Conservation (phyloP, 805 yeast genomes). For the Lipomyces kockii region DNA sequence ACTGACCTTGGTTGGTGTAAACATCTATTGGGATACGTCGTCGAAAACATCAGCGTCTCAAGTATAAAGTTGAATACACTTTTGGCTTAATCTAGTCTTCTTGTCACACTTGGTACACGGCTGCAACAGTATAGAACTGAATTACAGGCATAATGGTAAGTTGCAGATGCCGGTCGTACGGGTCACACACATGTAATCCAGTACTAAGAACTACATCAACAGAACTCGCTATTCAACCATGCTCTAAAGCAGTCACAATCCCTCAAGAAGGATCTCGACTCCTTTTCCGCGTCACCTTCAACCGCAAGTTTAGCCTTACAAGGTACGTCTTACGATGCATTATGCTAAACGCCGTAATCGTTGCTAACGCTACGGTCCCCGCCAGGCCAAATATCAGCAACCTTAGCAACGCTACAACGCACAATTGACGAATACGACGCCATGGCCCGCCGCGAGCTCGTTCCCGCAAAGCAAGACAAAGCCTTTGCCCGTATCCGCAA, state of each 20-base stretch:
- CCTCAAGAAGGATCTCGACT: conserved; percentile 67
- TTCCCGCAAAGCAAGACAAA: conserved; percentile 59
- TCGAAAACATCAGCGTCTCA: not conserved
- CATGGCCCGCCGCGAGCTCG: conserved; percentile 62
- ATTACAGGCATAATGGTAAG: not conserved
- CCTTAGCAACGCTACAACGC: conserved; percentile 72
- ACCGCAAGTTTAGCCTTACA: conserved; percentile 76
- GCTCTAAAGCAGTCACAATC: conserved; percentile 84
- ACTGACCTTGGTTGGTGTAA: not conserved
- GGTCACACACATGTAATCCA: not conserved
- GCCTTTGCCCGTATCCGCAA: conserved; percentile 64
- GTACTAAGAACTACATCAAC: not conserved
- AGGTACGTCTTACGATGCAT: conserved; percentile 48
- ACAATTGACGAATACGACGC: conserved; percentile 72
- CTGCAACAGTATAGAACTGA: not conserved
- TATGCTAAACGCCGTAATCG: not conserved
- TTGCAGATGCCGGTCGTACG: not conserved
- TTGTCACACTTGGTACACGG: not conserved
- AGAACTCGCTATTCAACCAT: conserved; percentile 87
- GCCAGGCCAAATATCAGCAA: conserved; percentile 72
- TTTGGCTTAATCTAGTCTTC: not conserved
- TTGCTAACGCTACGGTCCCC: conserved; percentile 30
- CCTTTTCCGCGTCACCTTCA: conserved; percentile 61
- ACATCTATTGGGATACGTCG: not conserved
- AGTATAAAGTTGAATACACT: no score